Base-by-base conservation (phyloP, 306 rosid species). In the Fragaria iinumae region DNA sequence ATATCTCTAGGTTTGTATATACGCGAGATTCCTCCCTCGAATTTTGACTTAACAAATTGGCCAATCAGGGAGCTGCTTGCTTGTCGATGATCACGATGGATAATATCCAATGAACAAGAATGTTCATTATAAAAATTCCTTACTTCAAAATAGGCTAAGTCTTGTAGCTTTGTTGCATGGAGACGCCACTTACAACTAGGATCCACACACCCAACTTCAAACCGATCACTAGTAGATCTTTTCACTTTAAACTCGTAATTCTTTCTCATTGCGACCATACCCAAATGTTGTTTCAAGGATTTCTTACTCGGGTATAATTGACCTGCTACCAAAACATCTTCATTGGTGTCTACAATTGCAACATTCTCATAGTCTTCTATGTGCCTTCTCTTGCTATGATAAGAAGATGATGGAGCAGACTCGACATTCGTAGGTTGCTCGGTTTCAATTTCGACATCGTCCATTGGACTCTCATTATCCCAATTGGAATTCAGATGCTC, bases 1-100 rank as follows among this genome's bases (percentile, higher is more conserved):
- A 16, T 49, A 49, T 49, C 55, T 16, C n/a, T 49, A 16, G 55
- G 55, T 17, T 2, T 49, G 55, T 49, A 49, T 49, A 49, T 4
- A 49, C 55, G n/a, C 50, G 23, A 73, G 47, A 21, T 79, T 69
- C 64, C 47, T 62, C 75, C 68, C 57, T 68, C 76, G 7, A 34
- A 73, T 67, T 77, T 77, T 44, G 85, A 67, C 67, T 72, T 82
- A 6, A 73, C 29, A 48, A 55, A 52, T 27, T 82, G 82, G 20
- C 79, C 82, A 59, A 77, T 75, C 4, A 82, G 12, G 13, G 55
- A 49, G n/a, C 8, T 16, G 8, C n/a, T 16, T 14, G 20, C 55
- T 49, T 49, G 55, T 16, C 73, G 25, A 78, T 77, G 82, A 71
- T 55, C 71, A 13, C 66, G 66, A 65, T 66, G 67, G 2, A 50